A percentile compares a stretch with the other conserved stretches of the same genome.
Conservation (phyloP, 2,329 filamentous ascomycete genomes). For the Trichoderma afroharzianum region DNA sequence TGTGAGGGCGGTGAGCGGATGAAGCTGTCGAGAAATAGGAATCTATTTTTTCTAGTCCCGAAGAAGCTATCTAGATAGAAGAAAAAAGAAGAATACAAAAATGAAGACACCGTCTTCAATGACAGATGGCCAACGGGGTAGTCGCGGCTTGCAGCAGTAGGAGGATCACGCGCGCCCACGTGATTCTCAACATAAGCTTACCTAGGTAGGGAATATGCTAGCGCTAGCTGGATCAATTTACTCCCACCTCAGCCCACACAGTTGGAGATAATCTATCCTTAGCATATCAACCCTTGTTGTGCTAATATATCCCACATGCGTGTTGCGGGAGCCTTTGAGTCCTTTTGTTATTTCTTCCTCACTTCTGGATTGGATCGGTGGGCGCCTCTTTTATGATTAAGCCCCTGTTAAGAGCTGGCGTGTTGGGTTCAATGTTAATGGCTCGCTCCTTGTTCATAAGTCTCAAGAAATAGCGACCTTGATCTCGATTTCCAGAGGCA, state of each 20-base stretch:
- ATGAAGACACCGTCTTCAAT: too few species aligned
- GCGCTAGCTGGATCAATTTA: not conserved
- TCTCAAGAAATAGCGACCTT: not conserved
- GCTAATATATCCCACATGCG: not conserved
- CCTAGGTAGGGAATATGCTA: not conserved
- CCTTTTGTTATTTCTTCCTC: not conserved
- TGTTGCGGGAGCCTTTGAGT: not conserved
- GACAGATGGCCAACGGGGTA: too few species aligned
- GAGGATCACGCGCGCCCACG: too few species aligned
- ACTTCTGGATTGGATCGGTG: not conserved
- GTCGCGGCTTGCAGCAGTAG: too few species aligned
- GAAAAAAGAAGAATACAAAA: too few species aligned
- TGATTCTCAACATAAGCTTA: not conserved
- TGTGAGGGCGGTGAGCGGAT: not conserved
- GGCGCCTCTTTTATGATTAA: not conserved
- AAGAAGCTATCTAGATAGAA: too few species aligned
- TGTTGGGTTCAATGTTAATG: not conserved
- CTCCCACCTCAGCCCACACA: not conserved
- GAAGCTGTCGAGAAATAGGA: too few species aligned
- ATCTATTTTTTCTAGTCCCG: too few species aligned
- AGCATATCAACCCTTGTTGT: not conserved
- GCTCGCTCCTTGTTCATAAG: not conserved
- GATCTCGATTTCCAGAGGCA: not conserved
- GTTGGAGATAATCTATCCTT: not conserved
- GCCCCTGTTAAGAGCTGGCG: not conserved